These are phyloP conservation scores for Chlamydomonas asymmetrica DNA, from an alignment of 139 green algal genomes.

Conservation along the genomic window DNA sequence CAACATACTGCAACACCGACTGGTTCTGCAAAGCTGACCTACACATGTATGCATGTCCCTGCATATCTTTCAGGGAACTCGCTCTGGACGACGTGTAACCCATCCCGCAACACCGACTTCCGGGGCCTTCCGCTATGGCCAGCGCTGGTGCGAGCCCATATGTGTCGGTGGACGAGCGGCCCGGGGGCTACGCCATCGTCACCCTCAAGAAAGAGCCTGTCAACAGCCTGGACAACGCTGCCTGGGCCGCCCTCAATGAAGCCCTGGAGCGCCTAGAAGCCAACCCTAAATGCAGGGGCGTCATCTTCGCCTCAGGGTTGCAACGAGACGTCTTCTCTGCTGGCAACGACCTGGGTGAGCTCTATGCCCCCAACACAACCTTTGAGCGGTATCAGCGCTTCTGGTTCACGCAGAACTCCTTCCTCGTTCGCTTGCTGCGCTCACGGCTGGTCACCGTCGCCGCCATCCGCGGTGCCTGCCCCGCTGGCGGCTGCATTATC, in stretches of 20 bases:
- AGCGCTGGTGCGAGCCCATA: not conserved
- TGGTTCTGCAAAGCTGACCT: not conserved
- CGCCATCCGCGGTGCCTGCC: conserved; percentile 86
- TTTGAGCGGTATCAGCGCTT: conserved; percentile 66
- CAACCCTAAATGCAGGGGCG: conserved; percentile 50
- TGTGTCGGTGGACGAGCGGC: conserved; percentile 10
- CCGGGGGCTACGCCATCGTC: conserved; percentile 49
- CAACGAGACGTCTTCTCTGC: conserved; percentile 78
- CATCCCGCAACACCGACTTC: not conserved
- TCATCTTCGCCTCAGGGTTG: conserved; percentile 75
- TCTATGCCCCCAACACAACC: conserved; percentile 79
- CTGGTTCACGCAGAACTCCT: conserved; percentile 77
- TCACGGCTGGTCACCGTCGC: conserved; percentile 79
- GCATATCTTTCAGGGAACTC: not conserved
- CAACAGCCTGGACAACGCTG: conserved; percentile 63
- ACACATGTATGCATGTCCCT: not conserved
- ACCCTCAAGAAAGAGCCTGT: conserved; percentile 65
- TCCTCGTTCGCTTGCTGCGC: conserved; percentile 67
- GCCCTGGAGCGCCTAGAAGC: conserved; percentile 58
- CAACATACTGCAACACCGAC: not conserved
- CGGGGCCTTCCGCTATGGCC: not conserved
- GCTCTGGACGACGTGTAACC: not conserved
- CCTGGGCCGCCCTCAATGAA: conserved; percentile 60
- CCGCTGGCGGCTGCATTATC: conserved; percentile 89
- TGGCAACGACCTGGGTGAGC: conserved; percentile 71